These are phyloP conservation scores for Bolboschoenus planiculmis DNA, from an alignment of 176 grass and related monocot species.

Conservation along the genomic window DNA sequence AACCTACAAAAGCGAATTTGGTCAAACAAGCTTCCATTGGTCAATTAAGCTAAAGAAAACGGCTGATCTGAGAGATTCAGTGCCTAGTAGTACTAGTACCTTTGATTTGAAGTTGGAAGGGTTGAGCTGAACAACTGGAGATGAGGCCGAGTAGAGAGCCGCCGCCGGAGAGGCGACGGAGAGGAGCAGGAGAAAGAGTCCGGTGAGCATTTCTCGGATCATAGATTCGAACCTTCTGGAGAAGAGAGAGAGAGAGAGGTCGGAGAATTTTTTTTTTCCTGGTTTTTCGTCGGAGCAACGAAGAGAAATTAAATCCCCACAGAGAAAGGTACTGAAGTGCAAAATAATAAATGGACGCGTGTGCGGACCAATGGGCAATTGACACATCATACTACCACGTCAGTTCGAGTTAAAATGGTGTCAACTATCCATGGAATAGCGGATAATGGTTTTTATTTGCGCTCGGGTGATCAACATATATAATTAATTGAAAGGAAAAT, in stretches of 20 bases:
- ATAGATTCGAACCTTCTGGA: conserved; percentile 39
- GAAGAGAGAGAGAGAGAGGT: background rate
- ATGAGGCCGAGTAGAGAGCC: conserved; percentile 78
- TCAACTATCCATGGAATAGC: background rate
- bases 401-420: conserved; percentile 9
- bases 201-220: conserved; percentile 41
- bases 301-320: background rate
- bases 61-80: conserved; percentile 25
- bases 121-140: conserved; percentile 83
- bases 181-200: conserved; percentile 35
- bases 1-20: conserved; percentile 42
- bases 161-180: conserved; percentile 30
- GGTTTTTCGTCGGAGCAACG: background rate
- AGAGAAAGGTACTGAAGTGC: conserved; percentile 3
- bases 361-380: conserved; percentile 37
- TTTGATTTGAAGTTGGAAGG: conserved; percentile 97
- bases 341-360: conserved; percentile 42
- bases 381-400: conserved; percentile 48
- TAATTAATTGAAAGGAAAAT: too few relatives aligned
- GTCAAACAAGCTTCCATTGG: background rate
- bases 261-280: background rate
- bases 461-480: too few relatives aligned
- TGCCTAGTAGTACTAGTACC: conserved; percentile 37
- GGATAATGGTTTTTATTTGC: background rate
- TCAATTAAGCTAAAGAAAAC: background rate